Conservation (phyloP, 106 monocot species). For the Amphibolis antarctica region DNA sequence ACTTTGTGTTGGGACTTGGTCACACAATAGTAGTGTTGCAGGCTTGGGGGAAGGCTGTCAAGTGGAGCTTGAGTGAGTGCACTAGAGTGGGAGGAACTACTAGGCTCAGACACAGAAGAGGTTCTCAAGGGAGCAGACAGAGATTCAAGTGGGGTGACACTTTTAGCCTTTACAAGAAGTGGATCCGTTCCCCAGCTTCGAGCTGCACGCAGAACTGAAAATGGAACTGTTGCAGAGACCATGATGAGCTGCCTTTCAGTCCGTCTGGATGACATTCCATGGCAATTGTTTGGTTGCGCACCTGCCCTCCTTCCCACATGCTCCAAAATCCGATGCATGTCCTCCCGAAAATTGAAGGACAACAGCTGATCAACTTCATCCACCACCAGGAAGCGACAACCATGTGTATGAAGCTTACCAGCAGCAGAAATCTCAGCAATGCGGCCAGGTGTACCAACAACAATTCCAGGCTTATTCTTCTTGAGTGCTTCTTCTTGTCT, state of each 20-base stretch:
- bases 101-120: slow-evolving; percentile 4
- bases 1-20: slow-evolving; percentile 74
- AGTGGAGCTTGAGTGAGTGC: slow-evolving; percentile 53
- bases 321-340: slow-evolving; percentile 91
- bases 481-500: slow-evolving; percentile 93
- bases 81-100: slow-evolving; percentile 13
- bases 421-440: slow-evolving; percentile 93
- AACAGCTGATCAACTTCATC: slow-evolving; percentile 94
- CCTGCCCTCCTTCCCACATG: slow-evolving; percentile 72
- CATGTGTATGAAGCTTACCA: slow-evolving; percentile 82
- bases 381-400: slow-evolving; percentile 68
- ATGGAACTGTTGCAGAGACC: slow-evolving; percentile 94
- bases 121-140: slow-evolving; percentile 17
- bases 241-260: slow-evolving; percentile 74
- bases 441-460: slow-evolving; percentile 91
- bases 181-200: slow-evolving; percentile 80
- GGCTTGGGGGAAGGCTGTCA: slow-evolving; percentile 73
- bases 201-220: slow-evolving; percentile 71
- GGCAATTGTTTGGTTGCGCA: slow-evolving; percentile 13
- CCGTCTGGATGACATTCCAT: slow-evolving; percentile 36
- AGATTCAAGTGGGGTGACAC: slow-evolving; percentile 49
- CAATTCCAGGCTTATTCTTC: slow-evolving; percentile 85
- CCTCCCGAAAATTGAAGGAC: slow-evolving; percentile 90
- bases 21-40: slow-evolving; percentile 80
- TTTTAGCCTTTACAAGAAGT: slow-evolving; percentile 56